phyloP scores from a whole-genome alignment of 495 filamentous ascomycete species.

The Hypoxylon cercidicola region DNA sequence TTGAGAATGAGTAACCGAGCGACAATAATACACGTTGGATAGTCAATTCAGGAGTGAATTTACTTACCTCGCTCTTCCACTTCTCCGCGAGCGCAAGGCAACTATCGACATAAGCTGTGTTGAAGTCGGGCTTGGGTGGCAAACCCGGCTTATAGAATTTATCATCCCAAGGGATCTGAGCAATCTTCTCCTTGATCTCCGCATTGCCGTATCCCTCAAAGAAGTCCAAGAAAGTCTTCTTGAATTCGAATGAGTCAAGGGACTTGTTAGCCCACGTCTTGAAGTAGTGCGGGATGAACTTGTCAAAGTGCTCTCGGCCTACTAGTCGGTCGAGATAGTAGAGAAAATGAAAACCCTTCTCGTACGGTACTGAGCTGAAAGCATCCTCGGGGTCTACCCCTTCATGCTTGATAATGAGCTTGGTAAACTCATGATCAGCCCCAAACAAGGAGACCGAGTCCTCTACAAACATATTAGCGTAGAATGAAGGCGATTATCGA shows the following conservation, averaged over 20 bases:
- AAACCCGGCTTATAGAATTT: slow-evolving; percentile 88
- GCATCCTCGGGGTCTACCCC: slow-evolving; percentile 95
- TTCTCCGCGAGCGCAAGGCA: slow-evolving; percentile 84
- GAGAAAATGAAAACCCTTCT: slow-evolving; percentile 70
- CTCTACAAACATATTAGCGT: slow-evolving; percentile 49
- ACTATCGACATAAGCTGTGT: slow-evolving; percentile 85
- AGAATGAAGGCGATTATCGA: slow-evolving; percentile 42
- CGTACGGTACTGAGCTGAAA: slow-evolving; percentile 87
- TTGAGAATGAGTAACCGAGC: slow-evolving; percentile 18
- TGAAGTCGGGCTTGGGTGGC: slow-evolving; percentile 89
- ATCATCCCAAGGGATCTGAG: slow-evolving; percentile 83
- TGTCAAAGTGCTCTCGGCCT: slow-evolving; percentile 87
- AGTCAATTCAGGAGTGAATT: slow-evolving; percentile 1
- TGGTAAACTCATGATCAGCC: slow-evolving; percentile 88
- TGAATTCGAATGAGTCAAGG: slow-evolving; percentile 93
- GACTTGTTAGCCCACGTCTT: slow-evolving; percentile 81
- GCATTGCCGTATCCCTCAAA: slow-evolving; percentile 72
- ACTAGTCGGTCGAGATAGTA: slow-evolving; percentile 86
- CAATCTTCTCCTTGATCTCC: slow-evolving; percentile 71
- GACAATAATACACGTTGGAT: background rate
- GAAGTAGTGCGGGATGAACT: slow-evolving; percentile 96
- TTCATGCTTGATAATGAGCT: slow-evolving; percentile 84
- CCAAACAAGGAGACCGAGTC: slow-evolving; percentile 83
- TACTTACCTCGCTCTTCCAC: slow-evolving; percentile 67
- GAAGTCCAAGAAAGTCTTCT: slow-evolving; percentile 84